A percentile compares a stretch with the other conserved stretches of the same genome.
phyloP scores from a whole-genome alignment of 2,329 filamentous ascomycete species.

The Neonectria faginata region DNA sequence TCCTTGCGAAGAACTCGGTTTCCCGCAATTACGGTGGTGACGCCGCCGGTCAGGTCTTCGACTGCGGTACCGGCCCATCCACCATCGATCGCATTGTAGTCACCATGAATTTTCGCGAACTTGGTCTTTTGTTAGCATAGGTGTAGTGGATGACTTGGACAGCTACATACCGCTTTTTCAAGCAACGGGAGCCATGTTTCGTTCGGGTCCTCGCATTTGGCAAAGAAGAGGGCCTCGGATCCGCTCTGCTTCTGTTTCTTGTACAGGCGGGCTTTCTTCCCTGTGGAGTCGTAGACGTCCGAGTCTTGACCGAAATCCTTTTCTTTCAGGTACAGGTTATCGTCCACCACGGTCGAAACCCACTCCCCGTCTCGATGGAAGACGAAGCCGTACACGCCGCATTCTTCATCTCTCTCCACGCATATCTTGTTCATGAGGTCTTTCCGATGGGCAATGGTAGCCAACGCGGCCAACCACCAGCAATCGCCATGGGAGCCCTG shows the following conservation, averaged over 20 bases:
- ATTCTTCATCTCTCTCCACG: conserved; percentile 74
- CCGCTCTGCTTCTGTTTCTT: conserved; percentile 74
- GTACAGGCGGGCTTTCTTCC: conserved; percentile 70
- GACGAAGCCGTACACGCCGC: conserved; percentile 79
- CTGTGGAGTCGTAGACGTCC: conserved; percentile 53
- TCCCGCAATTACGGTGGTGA: conserved; percentile 66
- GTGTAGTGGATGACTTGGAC: neutral
- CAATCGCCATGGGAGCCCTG: conserved; percentile 71
- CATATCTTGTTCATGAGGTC: conserved; percentile 75
- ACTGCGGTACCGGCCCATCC: conserved; percentile 69
- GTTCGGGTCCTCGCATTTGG: conserved; percentile 74
- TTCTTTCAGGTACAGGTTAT: conserved; percentile 62
- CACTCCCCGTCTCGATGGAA: conserved; percentile 79
- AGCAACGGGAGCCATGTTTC: conserved; percentile 81
- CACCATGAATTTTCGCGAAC: conserved; percentile 81
- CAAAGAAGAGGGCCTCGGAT: conserved; percentile 76
- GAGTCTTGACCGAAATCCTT: conserved; percentile 56
- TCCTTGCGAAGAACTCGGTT: conserved; percentile 74
- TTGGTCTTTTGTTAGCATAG: conserved; percentile 26
- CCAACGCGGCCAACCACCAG: conserved; percentile 78
- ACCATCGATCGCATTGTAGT: conserved; percentile 75
- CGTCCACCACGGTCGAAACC: conserved; percentile 78
- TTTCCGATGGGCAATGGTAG: conserved; percentile 74
- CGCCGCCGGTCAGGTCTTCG: conserved; percentile 66
- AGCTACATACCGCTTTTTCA: conserved; percentile 68